Evolutionary conservation across 169 alveolate genomes (phyloP), one percentile per base, ranked within the genome.

Genomic region (Cryptosporidium andersoni): DNA sequence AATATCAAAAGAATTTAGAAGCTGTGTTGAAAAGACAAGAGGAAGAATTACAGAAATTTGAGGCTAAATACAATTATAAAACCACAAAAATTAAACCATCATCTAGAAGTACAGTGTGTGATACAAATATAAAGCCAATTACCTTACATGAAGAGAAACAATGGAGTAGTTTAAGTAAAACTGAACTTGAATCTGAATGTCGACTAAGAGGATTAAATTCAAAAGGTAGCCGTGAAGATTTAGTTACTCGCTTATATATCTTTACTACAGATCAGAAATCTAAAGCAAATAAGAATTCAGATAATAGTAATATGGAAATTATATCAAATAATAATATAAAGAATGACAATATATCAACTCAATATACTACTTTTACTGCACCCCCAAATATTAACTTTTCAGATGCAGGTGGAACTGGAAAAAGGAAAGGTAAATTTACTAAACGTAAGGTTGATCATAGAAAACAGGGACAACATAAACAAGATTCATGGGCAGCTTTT

Each of bases 401-500:
- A 0, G 62, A 74, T 9, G 67, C 85, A 58, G 85, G 68, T 16
- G 85, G 85, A 5, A 58, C 68, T 58, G 85, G 85, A 8, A 74
- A 48, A 34, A 74, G 39, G 60, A 74, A 74, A 34, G 56, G 53
- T 36, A 74, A 68, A 58, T 56, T 42, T 74, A 66, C 55, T 16
- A 40, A 16, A 11, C 55, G 47, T 34, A 74, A 74, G 39, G 14
- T 58, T 74, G 68, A 74, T 43, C 68, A 74, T 37, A 74, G 85
- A 58, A 74, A 55, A 43, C 55, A 74, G 55, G 58, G 40, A 12
- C 36, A 55, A 4, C 85, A 66, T 4, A 51, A 47, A n/a, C 74
- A 74, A 42, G 60, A 58, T 16, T 74, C 85, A 1, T 74, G 85
- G 85, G 85, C 85, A 40, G 85, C 85, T 45, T 74, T 74, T 58